Conservation (phyloP, 176 grass and related monocot genomes). For the Juncus inflexus region DNA sequence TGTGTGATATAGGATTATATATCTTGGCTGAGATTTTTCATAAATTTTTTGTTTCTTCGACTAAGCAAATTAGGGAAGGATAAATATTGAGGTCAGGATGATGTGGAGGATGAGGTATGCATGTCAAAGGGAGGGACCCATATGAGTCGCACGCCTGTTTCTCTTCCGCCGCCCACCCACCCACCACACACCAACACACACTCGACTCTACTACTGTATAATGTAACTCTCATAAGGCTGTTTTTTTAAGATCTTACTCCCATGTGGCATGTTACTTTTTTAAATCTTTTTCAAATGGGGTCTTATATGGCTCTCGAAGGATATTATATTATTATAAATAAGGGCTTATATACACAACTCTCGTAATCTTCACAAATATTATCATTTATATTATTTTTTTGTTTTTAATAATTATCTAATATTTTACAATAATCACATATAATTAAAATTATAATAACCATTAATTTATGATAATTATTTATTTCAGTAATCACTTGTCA, state of each 20-base stretch:
- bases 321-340: no score
- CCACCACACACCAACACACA: background rate
- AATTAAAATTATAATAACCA: no score
- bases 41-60: background rate
- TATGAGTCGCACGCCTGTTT: background rate
- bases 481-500: no score
- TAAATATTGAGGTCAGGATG: background rate
- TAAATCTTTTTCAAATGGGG: background rate
- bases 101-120: conserved; percentile 2
- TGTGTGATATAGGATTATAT: no score
- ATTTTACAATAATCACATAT: no score
- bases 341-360: no score
- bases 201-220: background rate
- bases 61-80: background rate
- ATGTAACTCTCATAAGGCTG: background rate
- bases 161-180: conserved; percentile 3
- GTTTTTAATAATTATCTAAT: no score
- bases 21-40: no score
- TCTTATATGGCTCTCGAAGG: no score
- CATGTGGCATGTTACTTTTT: background rate
- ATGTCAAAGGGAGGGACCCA: conserved; percentile 15
- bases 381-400: no score
- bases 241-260: background rate
- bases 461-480: no score
- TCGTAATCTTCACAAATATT: no score